Evolutionary conservation across 2,329 filamentous ascomycete species (phyloP).

Genomic region (Talaromyces amestolkiae): DNA sequence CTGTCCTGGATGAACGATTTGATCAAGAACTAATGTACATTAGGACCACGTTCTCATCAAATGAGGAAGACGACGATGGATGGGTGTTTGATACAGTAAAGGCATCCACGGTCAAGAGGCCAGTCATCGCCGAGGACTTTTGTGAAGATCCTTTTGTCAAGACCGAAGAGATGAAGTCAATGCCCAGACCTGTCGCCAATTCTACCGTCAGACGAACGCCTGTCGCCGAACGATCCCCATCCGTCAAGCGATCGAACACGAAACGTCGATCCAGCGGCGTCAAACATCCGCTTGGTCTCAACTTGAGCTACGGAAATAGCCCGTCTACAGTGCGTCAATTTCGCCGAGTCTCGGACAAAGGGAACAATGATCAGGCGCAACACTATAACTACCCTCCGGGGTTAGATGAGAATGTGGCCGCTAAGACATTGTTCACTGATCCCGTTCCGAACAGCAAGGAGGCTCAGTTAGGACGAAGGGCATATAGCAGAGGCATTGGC

Average conservation of each 20-base stretch:
- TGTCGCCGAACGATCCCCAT: conserved; percentile 48
- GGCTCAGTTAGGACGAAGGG: conserved; percentile 72
- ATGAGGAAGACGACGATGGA: conserved; percentile 75
- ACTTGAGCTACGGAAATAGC: conserved; percentile 90
- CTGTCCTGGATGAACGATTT: background rate
- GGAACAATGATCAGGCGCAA: conserved; percentile 36
- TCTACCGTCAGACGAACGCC: conserved; percentile 53
- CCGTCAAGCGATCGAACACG: conserved; percentile 37
- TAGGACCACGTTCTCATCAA: conserved; percentile 61
- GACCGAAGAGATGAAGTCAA: conserved; percentile 40
- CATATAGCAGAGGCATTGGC: conserved; percentile 79
- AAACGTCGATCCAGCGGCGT: conserved; percentile 50
- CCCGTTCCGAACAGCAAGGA: conserved; percentile 62
- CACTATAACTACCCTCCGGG: conserved; percentile 28
- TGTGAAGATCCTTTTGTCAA: conserved; percentile 40
- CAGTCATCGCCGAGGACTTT: conserved; percentile 35
- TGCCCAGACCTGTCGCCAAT: conserved; percentile 55
- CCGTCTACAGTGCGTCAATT: conserved; percentile 91
- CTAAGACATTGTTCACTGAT: conserved; percentile 35
- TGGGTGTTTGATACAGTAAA: conserved; percentile 97
- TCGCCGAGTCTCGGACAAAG: conserved; percentile 75
- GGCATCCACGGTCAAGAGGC: conserved; percentile 51
- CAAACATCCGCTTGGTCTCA: conserved; percentile 79
- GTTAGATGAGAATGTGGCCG: conserved; percentile 42
- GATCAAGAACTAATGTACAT: conserved; percentile 21